phyloP scores from a whole-genome alignment of 2,329 filamentous ascomycete genomes.

The Rhynchosporium secalis region DNA sequence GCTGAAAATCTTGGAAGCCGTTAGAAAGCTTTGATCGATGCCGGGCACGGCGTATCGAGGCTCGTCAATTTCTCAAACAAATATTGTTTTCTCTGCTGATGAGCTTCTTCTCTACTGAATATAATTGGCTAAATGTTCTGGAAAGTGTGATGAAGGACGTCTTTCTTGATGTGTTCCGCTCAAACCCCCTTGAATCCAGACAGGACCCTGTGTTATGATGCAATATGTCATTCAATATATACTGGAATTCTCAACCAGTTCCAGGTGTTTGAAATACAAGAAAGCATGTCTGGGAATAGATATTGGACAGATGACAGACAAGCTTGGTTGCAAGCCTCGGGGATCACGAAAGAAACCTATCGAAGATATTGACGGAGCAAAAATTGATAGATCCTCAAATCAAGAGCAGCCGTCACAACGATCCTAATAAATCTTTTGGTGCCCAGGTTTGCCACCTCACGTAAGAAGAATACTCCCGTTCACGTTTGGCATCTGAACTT shows the following conservation, averaged over 20 bases:
- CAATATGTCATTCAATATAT: no score
- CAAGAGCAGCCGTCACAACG: background rate
- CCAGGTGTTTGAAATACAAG: slow-evolving; percentile 61
- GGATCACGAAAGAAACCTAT: background rate
- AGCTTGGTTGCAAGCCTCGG: slow-evolving; percentile 54
- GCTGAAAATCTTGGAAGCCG: background rate
- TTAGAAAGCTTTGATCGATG: slow-evolving; percentile 23
- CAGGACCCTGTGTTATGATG: no score
- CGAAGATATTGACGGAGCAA: background rate
- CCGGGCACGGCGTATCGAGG: slow-evolving; percentile 22
- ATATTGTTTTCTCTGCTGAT: no score
- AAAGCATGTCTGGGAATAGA: slow-evolving; percentile 64
- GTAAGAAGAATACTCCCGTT: slow-evolving; percentile 25
- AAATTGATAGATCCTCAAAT: background rate
- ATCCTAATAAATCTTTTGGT: background rate
- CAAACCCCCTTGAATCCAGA: no score
- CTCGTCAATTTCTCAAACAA: background rate
- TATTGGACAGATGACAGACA: slow-evolving; percentile 47
- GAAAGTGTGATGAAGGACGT: slow-evolving; percentile 65
- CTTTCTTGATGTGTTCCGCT: slow-evolving; percentile 49
- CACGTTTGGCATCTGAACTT: slow-evolving; percentile 44
- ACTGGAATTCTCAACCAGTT: slow-evolving; percentile 30
- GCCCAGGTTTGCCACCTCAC: background rate
- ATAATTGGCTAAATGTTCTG: background rate
- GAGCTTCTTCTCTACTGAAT: no score